phyloP scores from a whole-genome alignment of 805 yeast genomes.

The Cyberlindnera maritima region DNA sequence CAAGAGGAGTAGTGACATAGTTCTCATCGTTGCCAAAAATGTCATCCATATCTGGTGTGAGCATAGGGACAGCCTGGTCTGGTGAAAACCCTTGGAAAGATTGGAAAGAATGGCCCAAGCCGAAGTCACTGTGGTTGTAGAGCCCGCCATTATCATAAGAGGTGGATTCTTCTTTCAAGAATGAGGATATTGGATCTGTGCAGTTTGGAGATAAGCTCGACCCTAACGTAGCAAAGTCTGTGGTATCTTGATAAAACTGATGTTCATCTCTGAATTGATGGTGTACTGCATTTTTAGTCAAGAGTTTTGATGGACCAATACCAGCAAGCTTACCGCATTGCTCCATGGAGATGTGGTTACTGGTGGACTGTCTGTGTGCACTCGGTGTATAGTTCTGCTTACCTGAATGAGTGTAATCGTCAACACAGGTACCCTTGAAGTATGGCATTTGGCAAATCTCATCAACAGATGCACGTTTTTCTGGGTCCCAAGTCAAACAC shows the following conservation, averaged over 20 bases:
- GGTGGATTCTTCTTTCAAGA: conserved; percentile 7
- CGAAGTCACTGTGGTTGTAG: not conserved
- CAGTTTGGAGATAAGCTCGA: conserved; percentile 7
- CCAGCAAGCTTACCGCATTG: conserved; percentile 20
- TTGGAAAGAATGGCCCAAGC: conserved; percentile 2
- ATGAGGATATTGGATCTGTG: conserved; percentile 7
- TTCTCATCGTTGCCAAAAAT: not conserved
- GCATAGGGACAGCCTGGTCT: conserved; percentile 9
- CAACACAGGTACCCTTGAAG: conserved; percentile 46
- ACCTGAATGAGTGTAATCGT: conserved; percentile 9
- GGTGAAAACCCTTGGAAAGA: conserved; percentile 2
- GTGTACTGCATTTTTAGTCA: not conserved
- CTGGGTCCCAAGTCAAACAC: conserved; percentile 79
- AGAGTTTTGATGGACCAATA: conserved; percentile 1
- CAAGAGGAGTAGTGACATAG: not conserved
- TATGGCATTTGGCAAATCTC: conserved; percentile 49
- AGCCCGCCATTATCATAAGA: not conserved
- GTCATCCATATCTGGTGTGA: conserved; percentile 10
- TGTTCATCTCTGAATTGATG: not conserved
- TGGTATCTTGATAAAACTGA: conserved; percentile 1
- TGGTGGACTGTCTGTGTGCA: not conserved
- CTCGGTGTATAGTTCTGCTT: not conserved
- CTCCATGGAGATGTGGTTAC: conserved; percentile 3
- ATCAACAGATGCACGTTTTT: conserved; percentile 52
- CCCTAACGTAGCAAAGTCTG: conserved; percentile 8